These are phyloP conservation scores for Claviceps spartinae DNA, from an alignment of 2,329 filamentous ascomycete genomes.

Conservation along the genomic window DNA sequence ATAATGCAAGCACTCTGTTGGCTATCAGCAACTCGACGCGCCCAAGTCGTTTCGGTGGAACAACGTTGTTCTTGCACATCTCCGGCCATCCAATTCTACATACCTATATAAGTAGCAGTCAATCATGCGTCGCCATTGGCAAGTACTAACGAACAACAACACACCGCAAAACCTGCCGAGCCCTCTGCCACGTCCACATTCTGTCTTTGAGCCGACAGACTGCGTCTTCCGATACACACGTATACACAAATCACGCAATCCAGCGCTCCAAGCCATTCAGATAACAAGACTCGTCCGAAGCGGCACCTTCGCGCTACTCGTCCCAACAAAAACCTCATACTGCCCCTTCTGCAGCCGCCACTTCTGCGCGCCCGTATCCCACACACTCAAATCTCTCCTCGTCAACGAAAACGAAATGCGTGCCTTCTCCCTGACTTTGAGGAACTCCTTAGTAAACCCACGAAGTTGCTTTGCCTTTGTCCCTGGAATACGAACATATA, in stretches of 20 bases:
- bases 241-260: neutral
- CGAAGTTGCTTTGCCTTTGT: constrained; percentile 44
- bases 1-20: too few relatives aligned
- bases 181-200: too few relatives aligned
- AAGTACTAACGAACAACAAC: too few relatives aligned
- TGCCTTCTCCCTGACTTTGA: constrained; percentile 31
- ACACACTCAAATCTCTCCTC: constrained; percentile 51
- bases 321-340: constrained; percentile 32
- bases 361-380: constrained; percentile 47
- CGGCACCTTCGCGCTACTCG: constrained; percentile 34
- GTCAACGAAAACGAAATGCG: constrained; percentile 40
- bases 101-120: too few relatives aligned
- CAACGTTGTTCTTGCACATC: too few relatives aligned
- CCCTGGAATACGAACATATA: constrained; percentile 33
- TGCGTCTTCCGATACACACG: neutral
- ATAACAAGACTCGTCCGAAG: constrained; percentile 26
- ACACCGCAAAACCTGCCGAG: too few relatives aligned
- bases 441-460: constrained; percentile 47
- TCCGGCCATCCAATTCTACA: too few relatives aligned
- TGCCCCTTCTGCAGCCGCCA: constrained; percentile 39
- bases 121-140: too few relatives aligned
- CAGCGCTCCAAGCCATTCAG: constrained; percentile 3
- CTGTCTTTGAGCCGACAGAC: too few relatives aligned
- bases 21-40: too few relatives aligned
- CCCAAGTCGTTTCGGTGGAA: too few relatives aligned